Percentiles rank a stretch among this genome's conserved stretches.
phyloP scores from a whole-genome alignment of 129 eudicot genomes.

The Pulicaria dysenterica region DNA sequence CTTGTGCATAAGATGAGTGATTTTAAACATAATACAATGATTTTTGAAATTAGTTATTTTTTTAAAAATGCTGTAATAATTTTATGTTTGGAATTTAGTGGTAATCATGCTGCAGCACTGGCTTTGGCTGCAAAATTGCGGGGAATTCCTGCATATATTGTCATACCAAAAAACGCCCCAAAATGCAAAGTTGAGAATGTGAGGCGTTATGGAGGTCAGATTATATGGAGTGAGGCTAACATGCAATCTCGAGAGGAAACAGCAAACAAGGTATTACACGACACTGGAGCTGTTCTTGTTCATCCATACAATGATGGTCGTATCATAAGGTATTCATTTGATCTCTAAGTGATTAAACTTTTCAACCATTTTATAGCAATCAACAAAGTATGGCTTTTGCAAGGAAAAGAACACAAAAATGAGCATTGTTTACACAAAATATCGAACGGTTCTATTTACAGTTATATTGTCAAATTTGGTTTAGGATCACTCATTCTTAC shows the following conservation, averaged over 20 bases:
- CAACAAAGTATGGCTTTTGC: background rate
- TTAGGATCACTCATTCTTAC: too few species aligned
- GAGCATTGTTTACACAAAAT: background rate
- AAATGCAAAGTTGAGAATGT: constrained; percentile 96
- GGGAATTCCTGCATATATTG: constrained; percentile 88
- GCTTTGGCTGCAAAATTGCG: constrained; percentile 91
- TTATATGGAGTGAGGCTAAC: constrained; percentile 84
- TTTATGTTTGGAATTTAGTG: constrained; percentile 48
- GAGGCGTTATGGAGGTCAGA: constrained; percentile 87
- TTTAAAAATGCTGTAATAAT: background rate
- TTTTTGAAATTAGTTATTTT: background rate
- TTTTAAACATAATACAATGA: background rate
- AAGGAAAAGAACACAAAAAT: too few species aligned
- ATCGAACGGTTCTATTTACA: background rate
- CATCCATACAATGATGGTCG: constrained; percentile 91
- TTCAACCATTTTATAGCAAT: background rate
- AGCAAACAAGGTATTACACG: constrained; percentile 69
- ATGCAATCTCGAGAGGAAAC: constrained; percentile 79
- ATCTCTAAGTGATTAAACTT: background rate
- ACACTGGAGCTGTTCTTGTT: constrained; percentile 87
- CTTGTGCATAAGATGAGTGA: constrained; percentile 2
- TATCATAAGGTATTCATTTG: constrained; percentile 62
- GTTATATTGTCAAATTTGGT: too few species aligned
- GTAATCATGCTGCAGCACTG: constrained; percentile 98
- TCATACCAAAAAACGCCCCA: constrained; percentile 89